phyloP scores from a whole-genome alignment of 306 rosid genomes.

The Begonia loranthoides region DNA sequence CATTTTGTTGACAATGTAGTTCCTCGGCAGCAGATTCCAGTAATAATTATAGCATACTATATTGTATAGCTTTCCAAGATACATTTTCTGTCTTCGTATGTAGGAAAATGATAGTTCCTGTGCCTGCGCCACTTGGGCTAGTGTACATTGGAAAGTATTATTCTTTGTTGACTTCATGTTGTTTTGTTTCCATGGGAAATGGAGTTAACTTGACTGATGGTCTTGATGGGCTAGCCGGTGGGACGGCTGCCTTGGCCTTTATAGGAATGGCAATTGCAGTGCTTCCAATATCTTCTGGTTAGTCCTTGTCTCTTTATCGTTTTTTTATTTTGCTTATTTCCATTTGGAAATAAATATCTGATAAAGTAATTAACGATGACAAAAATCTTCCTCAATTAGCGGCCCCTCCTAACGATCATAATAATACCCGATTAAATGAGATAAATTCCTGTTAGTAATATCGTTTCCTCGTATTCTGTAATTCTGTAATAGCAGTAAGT shows the following conservation, averaged over 20 bases:
- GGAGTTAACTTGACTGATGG: slow-evolving; percentile 80
- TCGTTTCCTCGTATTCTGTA: too few relatives aligned
- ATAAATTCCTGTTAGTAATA: too few relatives aligned
- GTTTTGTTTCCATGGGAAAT: slow-evolving; percentile 80
- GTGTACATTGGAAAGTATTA: slow-evolving; percentile 64
- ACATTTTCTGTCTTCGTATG: slow-evolving; percentile 15
- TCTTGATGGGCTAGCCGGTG: slow-evolving; percentile 94
- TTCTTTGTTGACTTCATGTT: slow-evolving; percentile 58
- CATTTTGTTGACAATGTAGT: too few relatives aligned
- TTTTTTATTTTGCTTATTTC: not conserved
- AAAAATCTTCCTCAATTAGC: too few relatives aligned
- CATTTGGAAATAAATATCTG: not conserved
- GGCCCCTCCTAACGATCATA: too few relatives aligned
- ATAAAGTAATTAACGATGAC: too few relatives aligned
- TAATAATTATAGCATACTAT: too few relatives aligned
- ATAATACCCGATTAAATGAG: too few relatives aligned
- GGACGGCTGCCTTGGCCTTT: slow-evolving; percentile 88
- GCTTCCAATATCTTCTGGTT: slow-evolving; percentile 92
- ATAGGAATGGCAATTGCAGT: slow-evolving; percentile 89
- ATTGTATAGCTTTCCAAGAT: slow-evolving; percentile 1
- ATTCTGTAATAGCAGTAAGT: too few relatives aligned
- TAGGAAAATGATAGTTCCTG: slow-evolving; percentile 86
- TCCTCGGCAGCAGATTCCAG: too few relatives aligned
- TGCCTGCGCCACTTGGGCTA: slow-evolving; percentile 70
- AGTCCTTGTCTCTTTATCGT: slow-evolving; percentile 12